Conservation (phyloP, 768 basidiomycete genomes). For the Lentinus tigrinus region DNA sequence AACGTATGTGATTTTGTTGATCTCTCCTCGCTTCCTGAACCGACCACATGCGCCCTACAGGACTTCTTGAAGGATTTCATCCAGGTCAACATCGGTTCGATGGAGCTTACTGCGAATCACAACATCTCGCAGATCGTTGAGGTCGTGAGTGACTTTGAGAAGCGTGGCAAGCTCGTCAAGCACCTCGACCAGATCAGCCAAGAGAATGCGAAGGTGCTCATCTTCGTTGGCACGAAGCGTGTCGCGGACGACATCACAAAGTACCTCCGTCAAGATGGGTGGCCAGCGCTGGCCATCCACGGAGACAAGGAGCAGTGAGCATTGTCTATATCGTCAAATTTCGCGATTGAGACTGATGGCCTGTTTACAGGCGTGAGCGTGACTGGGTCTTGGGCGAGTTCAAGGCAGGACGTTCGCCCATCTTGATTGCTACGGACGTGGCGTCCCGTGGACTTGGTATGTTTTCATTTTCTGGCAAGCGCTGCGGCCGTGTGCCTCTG, state of each 20-base stretch:
- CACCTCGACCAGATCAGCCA: slow-evolving; percentile 95
- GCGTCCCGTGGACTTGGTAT: slow-evolving; percentile 99
- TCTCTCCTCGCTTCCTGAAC: neutral
- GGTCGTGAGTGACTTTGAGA: slow-evolving; percentile 96
- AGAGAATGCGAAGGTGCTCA: slow-evolving; percentile 97
- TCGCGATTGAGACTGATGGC: slow-evolving; percentile 1
- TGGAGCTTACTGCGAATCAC: slow-evolving; percentile 98
- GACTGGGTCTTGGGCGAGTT: slow-evolving; percentile 99
- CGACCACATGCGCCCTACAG: slow-evolving; percentile 35
- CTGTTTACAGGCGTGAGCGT: slow-evolving; percentile 75
- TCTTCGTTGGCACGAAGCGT: slow-evolving; percentile 97
- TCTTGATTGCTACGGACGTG: slow-evolving; percentile 98
- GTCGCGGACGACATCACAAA: slow-evolving; percentile 99
- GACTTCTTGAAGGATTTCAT: slow-evolving; percentile 97
- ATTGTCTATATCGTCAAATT: neutral
- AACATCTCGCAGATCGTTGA: slow-evolving; percentile 96
- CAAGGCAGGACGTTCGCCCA: slow-evolving; percentile 96
- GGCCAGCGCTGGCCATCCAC: slow-evolving; percentile 99
- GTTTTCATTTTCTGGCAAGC: slow-evolving; percentile 55
- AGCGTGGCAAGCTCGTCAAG: slow-evolving; percentile 93
- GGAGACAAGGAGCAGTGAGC: slow-evolving; percentile 98
- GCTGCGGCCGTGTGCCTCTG: slow-evolving; percentile 38
- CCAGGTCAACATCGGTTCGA: slow-evolving; percentile 98
- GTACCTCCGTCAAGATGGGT: slow-evolving; percentile 95
- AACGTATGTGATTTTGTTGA: slow-evolving; percentile 46